Conservation (phyloP, 352 stramenopile species). For the Thalassiosira gravida region DNA sequence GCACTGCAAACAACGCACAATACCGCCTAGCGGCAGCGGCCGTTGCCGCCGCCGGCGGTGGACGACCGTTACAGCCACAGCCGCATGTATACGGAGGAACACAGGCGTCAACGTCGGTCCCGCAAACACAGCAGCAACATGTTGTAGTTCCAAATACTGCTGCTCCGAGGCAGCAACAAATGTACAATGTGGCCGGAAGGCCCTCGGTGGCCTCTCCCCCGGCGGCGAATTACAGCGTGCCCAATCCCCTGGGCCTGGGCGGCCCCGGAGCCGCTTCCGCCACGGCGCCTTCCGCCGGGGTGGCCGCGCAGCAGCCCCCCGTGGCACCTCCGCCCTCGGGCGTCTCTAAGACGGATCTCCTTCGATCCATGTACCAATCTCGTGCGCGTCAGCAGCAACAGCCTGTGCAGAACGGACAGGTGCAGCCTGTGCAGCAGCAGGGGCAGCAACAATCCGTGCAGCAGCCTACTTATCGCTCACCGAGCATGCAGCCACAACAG, state of each 20-base stretch:
- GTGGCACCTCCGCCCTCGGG: neutral
- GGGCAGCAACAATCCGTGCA: neutral
- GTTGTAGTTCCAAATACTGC: neutral
- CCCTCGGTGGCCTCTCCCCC: conserved; percentile 10
- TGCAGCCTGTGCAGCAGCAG: conserved; percentile 10
- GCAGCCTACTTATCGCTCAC: conserved; percentile 24
- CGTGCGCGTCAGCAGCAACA: conserved; percentile 14
- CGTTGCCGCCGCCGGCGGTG: neutral
- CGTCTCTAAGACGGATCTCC: conserved; percentile 31
- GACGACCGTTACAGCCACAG: too few species aligned
- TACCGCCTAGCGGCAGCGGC: conserved; percentile 9
- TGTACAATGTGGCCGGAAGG: conserved; percentile 12
- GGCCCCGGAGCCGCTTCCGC: conserved; percentile 2
- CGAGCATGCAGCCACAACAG: neutral
- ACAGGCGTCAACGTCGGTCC: neutral
- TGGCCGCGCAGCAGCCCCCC: neutral
- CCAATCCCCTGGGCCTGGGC: conserved; percentile 41
- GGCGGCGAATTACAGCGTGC: conserved; percentile 19
- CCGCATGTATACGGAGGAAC: conserved; percentile 17
- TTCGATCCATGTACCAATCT: conserved; percentile 53
- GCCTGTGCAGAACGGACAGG: conserved; percentile 19
- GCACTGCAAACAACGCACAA: conserved; percentile 23
- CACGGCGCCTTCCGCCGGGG: neutral
- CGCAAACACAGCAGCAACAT: conserved; percentile 15
- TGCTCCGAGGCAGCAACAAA: neutral